Conservation (phyloP, 2,329 filamentous ascomycete genomes). For the Talaromyces sp. region DNA sequence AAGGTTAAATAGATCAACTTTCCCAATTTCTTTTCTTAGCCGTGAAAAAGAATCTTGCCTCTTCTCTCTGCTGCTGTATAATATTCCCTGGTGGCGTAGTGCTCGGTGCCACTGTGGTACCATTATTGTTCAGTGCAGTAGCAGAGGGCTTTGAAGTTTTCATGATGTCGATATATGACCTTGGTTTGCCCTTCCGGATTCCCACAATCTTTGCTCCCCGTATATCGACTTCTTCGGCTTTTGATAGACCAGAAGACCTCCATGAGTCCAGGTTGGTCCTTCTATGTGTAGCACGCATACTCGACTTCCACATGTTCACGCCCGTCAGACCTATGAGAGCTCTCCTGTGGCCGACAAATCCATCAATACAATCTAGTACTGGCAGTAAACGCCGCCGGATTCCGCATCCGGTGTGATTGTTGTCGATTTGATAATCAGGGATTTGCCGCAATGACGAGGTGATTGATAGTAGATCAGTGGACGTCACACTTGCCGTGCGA, state of each 20-base stretch:
- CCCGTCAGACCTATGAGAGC: slow-evolving; percentile 30
- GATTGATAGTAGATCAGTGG: slow-evolving; percentile 27
- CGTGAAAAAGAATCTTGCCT: slow-evolving; percentile 35
- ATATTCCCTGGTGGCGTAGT: slow-evolving; percentile 4
- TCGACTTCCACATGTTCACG: slow-evolving; percentile 19
- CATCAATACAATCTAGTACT: slow-evolving; percentile 37
- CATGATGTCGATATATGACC: slow-evolving; percentile 1
- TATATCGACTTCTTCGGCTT: slow-evolving; percentile 19
- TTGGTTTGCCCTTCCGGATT: slow-evolving; percentile 10
- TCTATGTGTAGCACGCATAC: neutral
- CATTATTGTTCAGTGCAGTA: slow-evolving; percentile 25
- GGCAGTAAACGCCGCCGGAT: slow-evolving; percentile 40
- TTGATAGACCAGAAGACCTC: slow-evolving; percentile 18
- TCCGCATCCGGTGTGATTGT: slow-evolving; percentile 41
- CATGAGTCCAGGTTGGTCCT: slow-evolving; percentile 17
- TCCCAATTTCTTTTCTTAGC: slow-evolving; percentile 35
- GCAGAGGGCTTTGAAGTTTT: slow-evolving; percentile 27
- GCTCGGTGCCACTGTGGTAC: slow-evolving; percentile 10
- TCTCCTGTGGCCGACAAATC: slow-evolving; percentile 32
- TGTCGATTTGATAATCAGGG: slow-evolving; percentile 44
- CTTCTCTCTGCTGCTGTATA: slow-evolving; percentile 25
- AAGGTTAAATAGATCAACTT: neutral
- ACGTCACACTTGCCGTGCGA: neutral
- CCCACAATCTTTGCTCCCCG: slow-evolving; percentile 18
- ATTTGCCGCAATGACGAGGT: slow-evolving; percentile 39